These are phyloP conservation scores for Penicillium crystallinum DNA, from an alignment of 495 filamentous ascomycete species.

Conservation along the genomic window DNA sequence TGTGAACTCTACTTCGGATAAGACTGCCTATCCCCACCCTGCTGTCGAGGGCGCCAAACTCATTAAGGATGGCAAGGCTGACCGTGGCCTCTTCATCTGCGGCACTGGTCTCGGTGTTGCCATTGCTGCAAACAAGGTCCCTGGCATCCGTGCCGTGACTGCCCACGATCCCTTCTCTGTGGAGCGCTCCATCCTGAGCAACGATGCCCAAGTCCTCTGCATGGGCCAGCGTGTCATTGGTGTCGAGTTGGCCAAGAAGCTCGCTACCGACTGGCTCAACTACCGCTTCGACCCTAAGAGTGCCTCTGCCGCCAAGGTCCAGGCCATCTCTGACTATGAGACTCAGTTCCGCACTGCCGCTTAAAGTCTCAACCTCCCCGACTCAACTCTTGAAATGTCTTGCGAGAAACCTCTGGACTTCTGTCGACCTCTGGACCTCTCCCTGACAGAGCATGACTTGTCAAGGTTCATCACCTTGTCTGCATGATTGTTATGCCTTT, in stretches of 20 bases:
- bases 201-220: slow-evolving; percentile 84
- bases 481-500: slow-evolving; percentile 5
- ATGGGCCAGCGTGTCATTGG: slow-evolving; percentile 84
- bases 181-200: slow-evolving; percentile 74
- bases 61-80: slow-evolving; percentile 60
- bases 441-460: neutral
- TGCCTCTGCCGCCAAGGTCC: slow-evolving; percentile 67
- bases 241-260: slow-evolving; percentile 67
- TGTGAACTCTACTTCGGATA: slow-evolving; percentile 61
- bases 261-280: slow-evolving; percentile 76
- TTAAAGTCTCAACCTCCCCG: slow-evolving; percentile 6
- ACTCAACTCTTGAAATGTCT: neutral
- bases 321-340: slow-evolving; percentile 71
- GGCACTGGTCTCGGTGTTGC: slow-evolving; percentile 83
- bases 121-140: slow-evolving; percentile 83
- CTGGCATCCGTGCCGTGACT: slow-evolving; percentile 77
- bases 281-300: slow-evolving; percentile 75
- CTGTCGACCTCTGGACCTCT: neutral
- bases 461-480: neutral
- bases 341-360: slow-evolving; percentile 36
- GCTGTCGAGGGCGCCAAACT: slow-evolving; percentile 66
- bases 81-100: slow-evolving; percentile 81
- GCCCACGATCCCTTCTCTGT: slow-evolving; percentile 83
- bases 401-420: neutral
- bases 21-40: slow-evolving; percentile 78